These are phyloP conservation scores for Cyclanthera cordifolia DNA, from an alignment of 306 rosid species.

Conservation along the genomic window DNA sequence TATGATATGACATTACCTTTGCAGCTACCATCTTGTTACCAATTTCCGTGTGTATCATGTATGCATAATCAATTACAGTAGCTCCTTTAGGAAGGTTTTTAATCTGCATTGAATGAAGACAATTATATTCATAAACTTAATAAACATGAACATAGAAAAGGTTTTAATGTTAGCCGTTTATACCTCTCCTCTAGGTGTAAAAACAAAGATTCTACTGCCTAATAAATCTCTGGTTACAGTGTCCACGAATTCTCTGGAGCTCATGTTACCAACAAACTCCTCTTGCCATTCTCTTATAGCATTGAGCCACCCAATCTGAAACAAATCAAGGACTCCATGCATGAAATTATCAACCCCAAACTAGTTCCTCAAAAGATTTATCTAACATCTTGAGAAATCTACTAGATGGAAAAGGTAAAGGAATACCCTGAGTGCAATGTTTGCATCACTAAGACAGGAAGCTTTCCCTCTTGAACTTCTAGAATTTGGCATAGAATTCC, in stretches of 20 bases:
- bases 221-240: conserved; percentile 88
- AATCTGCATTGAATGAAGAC: conserved; percentile 35
- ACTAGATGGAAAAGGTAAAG: conserved; percentile 15
- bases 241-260: conserved; percentile 97
- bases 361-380: conserved; percentile 8
- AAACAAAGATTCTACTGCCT: conserved; percentile 94
- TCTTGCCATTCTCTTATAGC: conserved; percentile 99
- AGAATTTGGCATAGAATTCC: conserved; percentile 47
- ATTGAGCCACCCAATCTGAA: conserved; percentile 98
- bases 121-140: neutral
- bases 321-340: conserved; percentile 23
- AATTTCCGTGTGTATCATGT: conserved; percentile 97
- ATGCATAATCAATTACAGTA: conserved; percentile 87
- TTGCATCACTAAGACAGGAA: conserved; percentile 82
- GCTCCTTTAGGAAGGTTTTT: conserved; percentile 96
- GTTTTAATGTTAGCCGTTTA: neutral
- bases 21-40: conserved; percentile 99
- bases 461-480: conserved; percentile 77
- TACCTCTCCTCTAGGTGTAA: conserved; percentile 98
- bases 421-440: conserved; percentile 92
- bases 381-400: conserved; percentile 19
- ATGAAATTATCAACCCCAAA: conserved; percentile 27
- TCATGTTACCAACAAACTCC: conserved; percentile 99
- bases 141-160: neutral
- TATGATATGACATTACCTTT: conserved; percentile 41